Evolutionary conservation across 345 rosid species (phyloP), one percentile per base, ranked within the genome.

Genomic region (Erysimum cheiranthoides): DNA sequence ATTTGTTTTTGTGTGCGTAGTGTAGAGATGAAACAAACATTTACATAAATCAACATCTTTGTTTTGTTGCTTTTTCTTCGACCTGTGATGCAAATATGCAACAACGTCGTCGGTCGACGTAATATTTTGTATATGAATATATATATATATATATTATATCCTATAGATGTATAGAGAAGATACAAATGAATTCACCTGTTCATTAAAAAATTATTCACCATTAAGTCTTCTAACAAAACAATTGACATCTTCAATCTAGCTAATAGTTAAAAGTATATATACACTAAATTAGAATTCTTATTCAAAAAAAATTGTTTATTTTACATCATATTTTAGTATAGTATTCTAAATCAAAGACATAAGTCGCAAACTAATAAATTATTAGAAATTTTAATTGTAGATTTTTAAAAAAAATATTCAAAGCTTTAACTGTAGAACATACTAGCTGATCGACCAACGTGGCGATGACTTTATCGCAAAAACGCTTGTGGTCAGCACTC

Each of bases 11-110:
- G 58, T 49, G 69, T 38, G 60, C 21, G 5, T 46, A 27, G 3
- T 21, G n/a, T 46, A 71, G 32, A 69, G 64, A 54, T 38, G 63
- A 12, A 30, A 35, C 8, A 56, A 35, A 30, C 52, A 12, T 57
- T 31, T 43, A 70, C 28, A 31, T 9, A 17, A 49, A 71, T 47
- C 49, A 61, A 35, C 36, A 47, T 25, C 21, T 36, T 49, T 47
- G 17, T 47, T 61, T 50, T 25, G 39, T 35, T 43, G 9, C 1
- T 10, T 25, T 61, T 61, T 27, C 30, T 30, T 36, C 18, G 8
- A 27, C 8, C 2, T 47, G 42, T 38, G 6, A 49, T 59, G 47
- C 27, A 60, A 27, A 67, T 39, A 54, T 39, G 39, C 25, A 21
- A 21, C 25, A 21, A 21, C 25, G 25, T 21, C 25, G 25, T 28